Conservation (phyloP, 1,284 basidiomycete genomes). For the Grifola frondosa region DNA sequence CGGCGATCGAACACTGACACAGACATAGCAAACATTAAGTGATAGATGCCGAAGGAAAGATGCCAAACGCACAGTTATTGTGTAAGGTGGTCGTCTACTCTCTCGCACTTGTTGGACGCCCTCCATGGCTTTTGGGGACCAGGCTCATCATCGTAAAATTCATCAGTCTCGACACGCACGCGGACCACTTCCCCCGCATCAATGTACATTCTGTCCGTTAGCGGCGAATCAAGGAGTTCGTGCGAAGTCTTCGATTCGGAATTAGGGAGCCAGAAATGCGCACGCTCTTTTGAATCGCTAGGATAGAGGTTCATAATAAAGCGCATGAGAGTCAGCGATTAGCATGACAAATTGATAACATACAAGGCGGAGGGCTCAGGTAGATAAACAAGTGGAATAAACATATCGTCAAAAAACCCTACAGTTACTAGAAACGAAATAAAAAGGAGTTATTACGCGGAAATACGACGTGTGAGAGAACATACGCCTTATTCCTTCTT, state of each 20-base stretch:
- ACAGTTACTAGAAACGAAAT: slow-evolving; percentile 65
- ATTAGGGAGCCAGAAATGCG: slow-evolving; percentile 79
- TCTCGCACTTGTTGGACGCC: slow-evolving; percentile 58
- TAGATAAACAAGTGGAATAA: slow-evolving; percentile 70
- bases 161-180: slow-evolving; percentile 83
- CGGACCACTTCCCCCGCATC: slow-evolving; percentile 84
- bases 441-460: slow-evolving; percentile 3
- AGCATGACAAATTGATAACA: neutral
- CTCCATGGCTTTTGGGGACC: slow-evolving; percentile 74
- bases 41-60: neutral
- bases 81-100: slow-evolving; percentile 67
- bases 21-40: neutral
- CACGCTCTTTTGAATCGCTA: slow-evolving; percentile 80
- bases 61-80: slow-evolving; percentile 61
- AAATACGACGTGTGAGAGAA: slow-evolving; percentile 10
- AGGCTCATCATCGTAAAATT: slow-evolving; percentile 91
- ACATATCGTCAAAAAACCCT: slow-evolving; percentile 95
- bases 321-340: neutral
- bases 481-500: slow-evolving; percentile 81
- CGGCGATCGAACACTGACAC: slow-evolving; percentile 80
- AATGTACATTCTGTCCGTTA: slow-evolving; percentile 80
- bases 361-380: slow-evolving; percentile 81
- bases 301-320: slow-evolving; percentile 17
- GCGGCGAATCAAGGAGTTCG: slow-evolving; percentile 68
- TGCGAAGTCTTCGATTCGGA: slow-evolving; percentile 54